These are phyloP conservation scores for Ganoderma leucocontextum DNA, from an alignment of 1,284 basidiomycete genomes.

Conservation along the genomic window DNA sequence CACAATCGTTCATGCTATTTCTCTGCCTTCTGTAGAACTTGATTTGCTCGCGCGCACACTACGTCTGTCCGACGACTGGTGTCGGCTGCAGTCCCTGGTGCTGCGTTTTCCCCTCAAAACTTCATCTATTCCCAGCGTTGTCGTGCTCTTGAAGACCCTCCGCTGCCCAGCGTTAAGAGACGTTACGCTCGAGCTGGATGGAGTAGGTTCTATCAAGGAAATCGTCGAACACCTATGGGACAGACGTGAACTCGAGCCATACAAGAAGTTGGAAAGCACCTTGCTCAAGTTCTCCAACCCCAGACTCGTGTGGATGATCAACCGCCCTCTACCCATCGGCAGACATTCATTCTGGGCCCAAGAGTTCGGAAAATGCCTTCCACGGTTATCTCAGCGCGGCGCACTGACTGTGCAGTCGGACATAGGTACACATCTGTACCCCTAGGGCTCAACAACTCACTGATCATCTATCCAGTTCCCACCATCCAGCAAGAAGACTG, in stretches of 20 bases:
- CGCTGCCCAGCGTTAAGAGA: too few relatives aligned
- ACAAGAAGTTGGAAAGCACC: neutral
- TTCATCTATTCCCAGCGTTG: too few relatives aligned
- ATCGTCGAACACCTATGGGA: too few relatives aligned
- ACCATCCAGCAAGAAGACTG: neutral
- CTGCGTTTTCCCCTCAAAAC: too few relatives aligned
- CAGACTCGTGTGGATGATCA: neutral
- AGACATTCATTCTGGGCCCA: neutral
- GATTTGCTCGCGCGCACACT: too few relatives aligned
- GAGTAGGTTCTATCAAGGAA: too few relatives aligned
- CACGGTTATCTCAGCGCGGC: neutral
- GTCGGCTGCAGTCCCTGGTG: neutral
- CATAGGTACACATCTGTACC: neutral
- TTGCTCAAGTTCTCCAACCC: neutral
- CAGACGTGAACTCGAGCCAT: too few relatives aligned
- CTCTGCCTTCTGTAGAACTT: too few relatives aligned
- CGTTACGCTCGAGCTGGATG: too few relatives aligned
- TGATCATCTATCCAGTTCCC: neutral
- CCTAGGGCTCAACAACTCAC: neutral
- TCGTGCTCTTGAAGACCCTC: too few relatives aligned
- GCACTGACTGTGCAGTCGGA: neutral
- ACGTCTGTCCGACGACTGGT: too few relatives aligned
- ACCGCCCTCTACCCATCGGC: neutral
- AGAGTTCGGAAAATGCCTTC: neutral
- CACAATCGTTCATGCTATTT: too few relatives aligned